Base-by-base conservation (phyloP, 495 filamentous ascomycete species). In the Melanomma pulvis-pyrius region DNA sequence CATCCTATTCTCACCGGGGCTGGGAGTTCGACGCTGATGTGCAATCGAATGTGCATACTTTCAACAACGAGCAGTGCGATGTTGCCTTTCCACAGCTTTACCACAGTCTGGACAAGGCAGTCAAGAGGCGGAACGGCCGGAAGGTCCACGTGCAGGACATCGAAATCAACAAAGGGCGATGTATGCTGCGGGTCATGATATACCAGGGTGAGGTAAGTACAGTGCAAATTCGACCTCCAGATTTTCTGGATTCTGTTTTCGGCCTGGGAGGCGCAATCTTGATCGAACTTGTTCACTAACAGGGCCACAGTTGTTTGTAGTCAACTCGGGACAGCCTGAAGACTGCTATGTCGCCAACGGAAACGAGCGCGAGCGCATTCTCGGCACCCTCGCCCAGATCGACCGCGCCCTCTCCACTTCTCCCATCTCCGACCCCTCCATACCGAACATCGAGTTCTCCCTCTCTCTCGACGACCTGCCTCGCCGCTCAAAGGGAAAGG, bases 71-170 rank as follows among this genome's bases (percentile, higher is more conserved):
- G 30, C 64, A 67, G 28, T 67, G 64, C 36, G 64, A 67, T 29
- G 61, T 59, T 56, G 64, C 56, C n/a, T 67, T 67, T 41, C 64
- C 64, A n/a, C 26, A 61, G 29, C 36, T 67, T 6, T 67, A 67
- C 28, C 64, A 67, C 28, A 61, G 64, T 36, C 48, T 61, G 5
- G 50, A 67, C 1, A 41, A 61, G 22, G 17, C 34, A 22, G 64
- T 67, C 30, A 61, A 67, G 49, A 48, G 36, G 32, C 39, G 64
- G 21, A 55, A 57, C 1, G 56, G 56, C 2, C 28, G 49, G 3
- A 61, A 57, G 49, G 44, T 67, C 12, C 21, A 22, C 3, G 2
- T 21, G 24, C 11, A 54, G 30, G 64, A 67, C 4, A 61, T 67
- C 17, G 30, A 46, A 24, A 61, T 67, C 22, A 36, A 32, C n/a